Evolutionary conservation across 371 early-diverging fungal species (phyloP), one percentile per base, ranked within the genome.

Genomic region (Syncephalis plumigaleata): DNA sequence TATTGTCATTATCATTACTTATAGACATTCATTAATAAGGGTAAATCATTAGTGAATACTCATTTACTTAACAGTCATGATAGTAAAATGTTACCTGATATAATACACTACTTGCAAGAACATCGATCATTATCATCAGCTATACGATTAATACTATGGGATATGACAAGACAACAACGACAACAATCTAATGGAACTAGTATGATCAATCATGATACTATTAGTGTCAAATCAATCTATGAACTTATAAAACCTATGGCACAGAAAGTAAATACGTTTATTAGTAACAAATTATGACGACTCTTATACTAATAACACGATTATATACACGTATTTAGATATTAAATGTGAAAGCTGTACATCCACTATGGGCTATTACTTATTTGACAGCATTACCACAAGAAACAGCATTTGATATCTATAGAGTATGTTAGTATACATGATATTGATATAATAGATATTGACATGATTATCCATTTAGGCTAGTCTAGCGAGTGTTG

Each of bases 311-410:
- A 40, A 40, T 21, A 43, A 15, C 22, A 20, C 13, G 15, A 21
- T 16, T 21, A 1, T 43, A 15, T 13, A 18, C 20, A 43, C 1
- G 21, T 45, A 13, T 17, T 26, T 16, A 45, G 45, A 24, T 45
- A 21, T 17, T 45, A 20, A 45, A 17, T 3, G 17, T 24, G 9
- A 2, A 24, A 45, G 9, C 1, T 9, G 55, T 65, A 37, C 70
- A 70, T 44, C 48, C 56, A 43, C 46, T 52, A 18, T 51, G 66
- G 8, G 58, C 59, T 16, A 45, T 70, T 13, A 64, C 62, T 7
- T 63, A 49, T 42, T 38, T 70, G 47, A 38, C 67, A 15, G 48
- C 49, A 13, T 21, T 70, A 3, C 59, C 62, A 5, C 47, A 31
- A 17, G 45, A 56, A 25, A 25, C 39, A 27, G 64, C 67, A 1